phyloP scores from a whole-genome alignment of 2,329 filamentous ascomycete genomes.

The Hypoxylon sp. region DNA sequence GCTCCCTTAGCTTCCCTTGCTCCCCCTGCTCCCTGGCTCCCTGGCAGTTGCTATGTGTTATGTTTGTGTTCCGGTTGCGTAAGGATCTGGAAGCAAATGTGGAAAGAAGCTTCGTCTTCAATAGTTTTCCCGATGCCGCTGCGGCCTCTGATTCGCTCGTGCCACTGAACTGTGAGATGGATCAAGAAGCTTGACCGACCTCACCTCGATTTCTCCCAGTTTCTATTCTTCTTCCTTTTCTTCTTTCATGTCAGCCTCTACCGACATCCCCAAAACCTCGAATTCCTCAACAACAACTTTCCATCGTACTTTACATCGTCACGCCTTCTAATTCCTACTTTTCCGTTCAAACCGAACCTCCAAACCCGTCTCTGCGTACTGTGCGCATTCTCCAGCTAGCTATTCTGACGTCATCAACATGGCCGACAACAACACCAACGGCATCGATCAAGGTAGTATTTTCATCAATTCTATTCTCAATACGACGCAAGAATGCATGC shows the following conservation, averaged over 20 bases:
- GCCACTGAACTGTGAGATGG: constrained; percentile 49
- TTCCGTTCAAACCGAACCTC: constrained; percentile 22
- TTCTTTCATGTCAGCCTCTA: constrained; percentile 33
- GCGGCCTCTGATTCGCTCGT: constrained; percentile 51
- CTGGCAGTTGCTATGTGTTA: constrained; percentile 37
- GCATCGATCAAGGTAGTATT: constrained; percentile 53
- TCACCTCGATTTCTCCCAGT: constrained; percentile 48
- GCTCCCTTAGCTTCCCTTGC: constrained; percentile 36
- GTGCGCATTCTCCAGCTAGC: constrained; percentile 42
- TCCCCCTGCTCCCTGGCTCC: constrained; percentile 37
- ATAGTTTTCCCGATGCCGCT: constrained; percentile 52
- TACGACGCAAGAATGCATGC: constrained; percentile 32
- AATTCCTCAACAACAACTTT: constrained; percentile 24
- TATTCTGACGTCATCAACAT: constrained; percentile 57
- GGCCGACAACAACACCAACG: constrained; percentile 51
- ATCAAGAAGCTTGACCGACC: constrained; percentile 50
- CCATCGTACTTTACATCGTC: constrained; percentile 25
- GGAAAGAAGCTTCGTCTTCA: constrained; percentile 40
- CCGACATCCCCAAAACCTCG: constrained; percentile 6
- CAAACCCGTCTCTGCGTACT: constrained; percentile 40
- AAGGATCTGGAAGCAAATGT: constrained; percentile 41
- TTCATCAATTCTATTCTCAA: constrained; percentile 29
- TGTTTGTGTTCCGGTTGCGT: constrained; percentile 40
- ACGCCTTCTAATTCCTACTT: constrained; percentile 26
- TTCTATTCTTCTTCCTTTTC: constrained; percentile 38